Evolutionary conservation across 768 basidiomycete species (phyloP), one percentile per base, ranked within the genome.

Genomic region (Hygrophoropsis aurantiaca): DNA sequence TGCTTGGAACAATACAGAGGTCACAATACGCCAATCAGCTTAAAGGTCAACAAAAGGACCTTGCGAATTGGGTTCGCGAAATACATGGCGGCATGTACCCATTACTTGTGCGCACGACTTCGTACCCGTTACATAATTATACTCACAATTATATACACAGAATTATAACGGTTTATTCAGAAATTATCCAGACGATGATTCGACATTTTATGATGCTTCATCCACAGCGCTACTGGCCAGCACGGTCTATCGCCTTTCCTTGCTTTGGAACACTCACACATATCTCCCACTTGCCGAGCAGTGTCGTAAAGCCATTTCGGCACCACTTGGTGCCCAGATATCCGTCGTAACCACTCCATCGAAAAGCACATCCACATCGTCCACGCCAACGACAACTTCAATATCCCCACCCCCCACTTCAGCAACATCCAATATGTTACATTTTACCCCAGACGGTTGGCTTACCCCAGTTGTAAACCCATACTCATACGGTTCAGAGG

Each of bases 391-490:
- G 7, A 35, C 50, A 10, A 40, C 44, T 32, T 26, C 46, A 7
- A 39, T 33, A 19, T 46, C 54, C 34, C 42, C 55, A 38, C 9
- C 55, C 5, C 47, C 55, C 10, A 21, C 39, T 23, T 25, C 53
- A 21, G 30, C 27, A 20, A 26, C 26, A 6, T 38, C 56, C 19
- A 52, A 58, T 15, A 60, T 76, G 36, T 54, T 53, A 18, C 81
- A 85, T 56, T 75, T 88, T 51, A 74, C 74, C 0, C n/a, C 52
- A 8, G 68, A 81, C 32, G 84, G 87, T 3, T 87, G 85, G 82
- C 65, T 91, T 20, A 72, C 69, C 5, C 87, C 87, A 5, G 89
- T 92, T 15, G 87, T 87, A 3, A 72, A 94, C 58, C 91, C 92
- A 0, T 61, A 85, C 44, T 60, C 70, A 2, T 83, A 74, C 56